Conservation (phyloP, 139 green algal species). For the Micromonas pusilla region DNA sequence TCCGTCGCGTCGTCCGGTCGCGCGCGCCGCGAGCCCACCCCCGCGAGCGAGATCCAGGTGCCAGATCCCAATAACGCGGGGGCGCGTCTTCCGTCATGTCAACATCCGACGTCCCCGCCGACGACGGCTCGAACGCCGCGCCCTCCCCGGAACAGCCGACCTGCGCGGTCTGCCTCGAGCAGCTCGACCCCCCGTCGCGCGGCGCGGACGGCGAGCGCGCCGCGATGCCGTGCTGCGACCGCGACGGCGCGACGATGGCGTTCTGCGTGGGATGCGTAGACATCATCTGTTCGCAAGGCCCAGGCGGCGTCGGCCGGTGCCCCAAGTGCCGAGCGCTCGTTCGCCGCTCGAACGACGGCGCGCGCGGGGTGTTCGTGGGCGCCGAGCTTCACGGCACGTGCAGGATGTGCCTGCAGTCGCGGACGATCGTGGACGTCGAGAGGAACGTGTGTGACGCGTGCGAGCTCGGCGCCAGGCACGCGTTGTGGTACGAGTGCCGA, state of each 20-base stretch:
- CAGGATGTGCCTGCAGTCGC: constrained; percentile 3
- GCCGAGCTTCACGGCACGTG: constrained; percentile 8
- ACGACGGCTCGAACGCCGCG: neutral
- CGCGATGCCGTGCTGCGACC: neutral
- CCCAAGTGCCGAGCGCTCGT: neutral
- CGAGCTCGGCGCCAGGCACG: neutral
- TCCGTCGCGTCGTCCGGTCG: too few species aligned
- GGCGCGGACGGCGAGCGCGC: neutral
- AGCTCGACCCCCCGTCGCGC: too few species aligned
- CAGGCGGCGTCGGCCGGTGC: neutral
- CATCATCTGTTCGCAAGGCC: neutral
- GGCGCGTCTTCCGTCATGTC: too few species aligned
- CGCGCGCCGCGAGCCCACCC: too few species aligned
- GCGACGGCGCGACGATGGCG: neutral
- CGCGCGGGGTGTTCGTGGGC: neutral
- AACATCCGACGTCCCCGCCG: too few species aligned
- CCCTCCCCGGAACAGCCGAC: neutral
- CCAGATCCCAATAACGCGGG: too few species aligned
- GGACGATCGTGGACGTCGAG: constrained; percentile 29
- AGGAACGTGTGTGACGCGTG: constrained; percentile 3
- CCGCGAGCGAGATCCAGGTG: too few species aligned
- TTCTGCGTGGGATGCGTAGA: neutral
- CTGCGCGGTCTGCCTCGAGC: neutral
- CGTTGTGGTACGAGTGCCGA: constrained; percentile 19
- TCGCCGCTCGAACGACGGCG: neutral